Conservation (phyloP, 768 basidiomycete genomes). For the Xerocomellus intermedius region DNA sequence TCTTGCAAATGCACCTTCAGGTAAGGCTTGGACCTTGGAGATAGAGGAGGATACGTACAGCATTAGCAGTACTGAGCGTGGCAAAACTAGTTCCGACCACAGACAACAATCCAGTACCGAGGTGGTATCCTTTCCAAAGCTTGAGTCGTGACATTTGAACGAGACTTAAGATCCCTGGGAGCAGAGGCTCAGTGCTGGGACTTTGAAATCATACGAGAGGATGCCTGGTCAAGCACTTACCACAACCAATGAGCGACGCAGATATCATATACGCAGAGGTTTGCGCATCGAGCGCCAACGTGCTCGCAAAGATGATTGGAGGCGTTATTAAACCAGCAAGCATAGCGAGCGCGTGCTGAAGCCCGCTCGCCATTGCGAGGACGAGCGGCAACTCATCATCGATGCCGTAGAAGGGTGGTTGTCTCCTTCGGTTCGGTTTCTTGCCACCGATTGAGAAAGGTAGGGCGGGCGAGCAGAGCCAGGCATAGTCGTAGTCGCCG, state of each 20-base stretch:
- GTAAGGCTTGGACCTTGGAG: background rate
- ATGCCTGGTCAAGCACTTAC: conserved; percentile 36
- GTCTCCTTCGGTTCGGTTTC: conserved; percentile 25
- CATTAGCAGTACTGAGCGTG: conserved; percentile 69
- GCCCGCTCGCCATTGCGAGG: conserved; percentile 69
- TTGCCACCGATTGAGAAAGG: conserved; percentile 49
- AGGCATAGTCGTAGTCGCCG: conserved; percentile 80
- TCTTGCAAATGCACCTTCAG: conserved; percentile 35
- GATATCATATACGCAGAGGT: conserved; percentile 79
- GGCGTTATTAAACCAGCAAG: conserved; percentile 80
- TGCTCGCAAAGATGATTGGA: conserved; percentile 73
- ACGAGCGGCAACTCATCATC: conserved; percentile 70
- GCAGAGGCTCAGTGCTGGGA: background rate
- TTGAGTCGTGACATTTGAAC: conserved; percentile 75
- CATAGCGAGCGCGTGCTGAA: conserved; percentile 81
- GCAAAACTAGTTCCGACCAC: conserved; percentile 84
- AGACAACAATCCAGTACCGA: conserved; percentile 78
- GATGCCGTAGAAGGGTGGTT: conserved; percentile 75
- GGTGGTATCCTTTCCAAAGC: conserved; percentile 60
- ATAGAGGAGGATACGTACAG: conserved; percentile 40
- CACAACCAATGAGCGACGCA: conserved; percentile 76
- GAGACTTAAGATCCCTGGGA: conserved; percentile 66
- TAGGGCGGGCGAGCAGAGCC: conserved; percentile 67
- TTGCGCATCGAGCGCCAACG: conserved; percentile 54
- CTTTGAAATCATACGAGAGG: background rate